Percentiles rank a stretch among this genome's conserved stretches.
Evolutionary conservation across 2,329 filamentous ascomycete genomes (phyloP).

Genomic region (Orbilia oligospora): DNA sequence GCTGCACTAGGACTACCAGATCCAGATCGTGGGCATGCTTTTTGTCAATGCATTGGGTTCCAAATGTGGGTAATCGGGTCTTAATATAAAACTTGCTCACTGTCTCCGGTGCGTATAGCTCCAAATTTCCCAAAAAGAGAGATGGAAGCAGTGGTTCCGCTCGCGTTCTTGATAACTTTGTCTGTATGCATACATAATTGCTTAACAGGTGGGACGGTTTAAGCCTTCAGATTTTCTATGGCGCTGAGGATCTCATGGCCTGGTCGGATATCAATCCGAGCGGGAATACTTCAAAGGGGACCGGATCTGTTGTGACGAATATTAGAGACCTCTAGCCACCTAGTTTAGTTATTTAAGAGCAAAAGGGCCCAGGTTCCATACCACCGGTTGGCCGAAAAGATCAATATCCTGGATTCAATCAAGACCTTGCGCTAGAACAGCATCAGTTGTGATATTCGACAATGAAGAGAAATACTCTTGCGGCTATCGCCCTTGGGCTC

Average conservation of each 20-base stretch:
- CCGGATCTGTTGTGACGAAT: not conserved
- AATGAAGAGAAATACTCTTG: constrained; percentile 49
- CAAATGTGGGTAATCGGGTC: constrained; percentile 16
- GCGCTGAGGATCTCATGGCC: constrained; percentile 14
- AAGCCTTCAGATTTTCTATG: constrained; percentile 40
- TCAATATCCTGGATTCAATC: constrained; percentile 21
- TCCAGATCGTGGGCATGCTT: constrained; percentile 5
- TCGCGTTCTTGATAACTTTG: no score
- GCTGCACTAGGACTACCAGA: not conserved
- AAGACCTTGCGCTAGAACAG: not conserved
- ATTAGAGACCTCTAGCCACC: not conserved
- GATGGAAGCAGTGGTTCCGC: constrained; percentile 50
- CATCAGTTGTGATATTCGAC: constrained; percentile 30
- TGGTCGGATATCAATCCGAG: constrained; percentile 38
- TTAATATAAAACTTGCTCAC: constrained; percentile 32
- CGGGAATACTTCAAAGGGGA: not conserved
- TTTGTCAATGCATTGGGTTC: not conserved
- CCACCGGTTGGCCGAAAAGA: not conserved
- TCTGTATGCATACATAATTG: no score
- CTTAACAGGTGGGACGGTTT: constrained; percentile 11
- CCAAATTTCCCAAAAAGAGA: not conserved
- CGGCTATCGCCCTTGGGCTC: constrained; percentile 46
- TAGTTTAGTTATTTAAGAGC: constrained; percentile 34
- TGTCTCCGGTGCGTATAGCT: constrained; percentile 12
- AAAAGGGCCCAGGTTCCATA: not conserved